Evolutionary conservation across 176 grass and related monocot genomes (phyloP).

Genomic region (Bonia amplexicaulis): DNA sequence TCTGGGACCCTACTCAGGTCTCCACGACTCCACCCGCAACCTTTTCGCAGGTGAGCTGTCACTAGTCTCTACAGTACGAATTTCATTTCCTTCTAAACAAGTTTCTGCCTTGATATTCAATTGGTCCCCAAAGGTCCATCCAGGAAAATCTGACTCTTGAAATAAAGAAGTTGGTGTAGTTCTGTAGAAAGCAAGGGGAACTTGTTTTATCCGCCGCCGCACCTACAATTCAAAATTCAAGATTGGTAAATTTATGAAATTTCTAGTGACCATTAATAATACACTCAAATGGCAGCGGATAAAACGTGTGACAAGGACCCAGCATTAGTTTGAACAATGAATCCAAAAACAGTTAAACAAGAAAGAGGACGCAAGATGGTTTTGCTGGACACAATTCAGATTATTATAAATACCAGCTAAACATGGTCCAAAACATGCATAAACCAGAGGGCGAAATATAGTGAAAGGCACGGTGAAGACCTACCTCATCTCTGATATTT

Average conservation of each 20-base stretch:
- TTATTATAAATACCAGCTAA: not conserved
- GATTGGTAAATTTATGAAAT: not conserved
- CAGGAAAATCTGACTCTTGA: conserved; percentile 73
- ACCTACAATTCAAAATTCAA: conserved; percentile 58
- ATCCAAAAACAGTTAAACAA: not conserved
- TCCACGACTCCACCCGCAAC: conserved; percentile 12
- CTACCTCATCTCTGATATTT: not conserved
- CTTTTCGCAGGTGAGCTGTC: conserved; percentile 36
- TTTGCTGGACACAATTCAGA: not conserved
- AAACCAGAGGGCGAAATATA: no score
- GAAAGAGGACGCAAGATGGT: not conserved
- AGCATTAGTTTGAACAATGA: not conserved
- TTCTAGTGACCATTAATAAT: not conserved
- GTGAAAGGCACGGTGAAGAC: no score
- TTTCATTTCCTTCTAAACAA: conserved; percentile 19
- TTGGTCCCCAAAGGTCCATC: conserved; percentile 56
- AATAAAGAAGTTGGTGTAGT: conserved; percentile 64
- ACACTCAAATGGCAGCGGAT: not conserved
- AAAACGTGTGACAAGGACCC: not conserved
- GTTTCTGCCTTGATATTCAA: conserved; percentile 15
- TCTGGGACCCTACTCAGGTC: conserved; percentile 5
- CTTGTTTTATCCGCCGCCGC: conserved; percentile 82
- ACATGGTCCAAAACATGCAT: not conserved
- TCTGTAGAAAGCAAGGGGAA: conserved; percentile 91
- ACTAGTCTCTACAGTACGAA: not conserved